Evolutionary conservation across 176 grass and related monocot genomes (phyloP).

Genomic region (Oryza nivara): DNA sequence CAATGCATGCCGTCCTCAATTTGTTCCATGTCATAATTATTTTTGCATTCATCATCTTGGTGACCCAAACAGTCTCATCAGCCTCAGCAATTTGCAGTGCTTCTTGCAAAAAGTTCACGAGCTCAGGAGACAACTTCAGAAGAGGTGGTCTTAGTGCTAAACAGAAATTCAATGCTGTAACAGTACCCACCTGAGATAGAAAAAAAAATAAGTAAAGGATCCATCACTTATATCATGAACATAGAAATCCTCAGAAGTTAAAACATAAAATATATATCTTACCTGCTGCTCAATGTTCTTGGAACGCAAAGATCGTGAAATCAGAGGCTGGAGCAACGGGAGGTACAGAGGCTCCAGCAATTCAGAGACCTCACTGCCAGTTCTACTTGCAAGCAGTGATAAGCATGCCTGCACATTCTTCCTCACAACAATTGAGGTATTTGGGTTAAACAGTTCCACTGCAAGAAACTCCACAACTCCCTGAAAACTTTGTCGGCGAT

Average conservation of each 20-base stretch:
- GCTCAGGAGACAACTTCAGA: slow-evolving; percentile 85
- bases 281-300: slow-evolving; percentile 99
- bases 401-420: slow-evolving; percentile 95
- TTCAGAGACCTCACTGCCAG: slow-evolving; percentile 97
- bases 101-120: slow-evolving; percentile 98
- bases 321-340: slow-evolving; percentile 88
- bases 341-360: slow-evolving; percentile 90
- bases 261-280: neutral
- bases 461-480: slow-evolving; percentile 96
- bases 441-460: slow-evolving; percentile 89
- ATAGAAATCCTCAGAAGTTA: slow-evolving; percentile 27
- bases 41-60: slow-evolving; percentile 96
- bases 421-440: slow-evolving; percentile 91
- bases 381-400: slow-evolving; percentile 90
- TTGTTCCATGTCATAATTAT: slow-evolving; percentile 89
- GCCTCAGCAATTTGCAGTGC: slow-evolving; percentile 98
- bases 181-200: slow-evolving; percentile 85
- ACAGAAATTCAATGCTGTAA: slow-evolving; percentile 95
- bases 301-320: slow-evolving; percentile 74
- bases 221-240: slow-evolving; percentile 8
- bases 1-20: slow-evolving; percentile 94
- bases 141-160: slow-evolving; percentile 93
- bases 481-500: slow-evolving; percentile 86
- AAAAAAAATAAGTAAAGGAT: neutral
- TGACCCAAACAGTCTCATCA: slow-evolving; percentile 97